Base-by-base conservation (phyloP, 305 asterid genomes). In the Rubia balearica region DNA sequence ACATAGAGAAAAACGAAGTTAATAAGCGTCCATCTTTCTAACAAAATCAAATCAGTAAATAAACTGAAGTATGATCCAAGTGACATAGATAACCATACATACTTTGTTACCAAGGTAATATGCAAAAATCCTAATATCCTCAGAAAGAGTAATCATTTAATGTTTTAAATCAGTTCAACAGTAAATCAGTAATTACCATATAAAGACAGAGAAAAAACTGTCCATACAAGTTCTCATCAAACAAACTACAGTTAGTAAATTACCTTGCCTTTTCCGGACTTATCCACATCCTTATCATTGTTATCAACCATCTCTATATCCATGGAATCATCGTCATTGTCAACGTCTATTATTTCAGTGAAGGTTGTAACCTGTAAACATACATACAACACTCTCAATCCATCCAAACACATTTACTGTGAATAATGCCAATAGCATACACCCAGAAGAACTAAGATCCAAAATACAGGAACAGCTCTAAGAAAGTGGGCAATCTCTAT, bases 201-300 rank as follows among this genome's bases (percentile, higher is more conserved):
- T 51, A 51, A 4, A 51, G 22, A 51, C 8, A 16, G 57, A 65
- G 33, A 9, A 21, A n/a, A 40, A 30, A 13, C 40, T 7, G 0
- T 10, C 38, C 49, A n/a, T 17, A 17, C 33, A 68, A 68, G 17
- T 41, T 55, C 65, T 17, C 0, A 49, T 14, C 6, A 57, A 22
- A 33, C 14, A 7, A 22, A 33, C 61, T 42, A 7, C 57, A 51
- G 17, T 16, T 5, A 16, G 57, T 61, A 68, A 51, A 67, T 73
- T 87, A 91, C 98, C 97, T 94, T 94, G 76, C 86, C 94, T 75
- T 89, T 87, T 76, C 80, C 81, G 69, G 71, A 78, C 62, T 80
- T 62, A 33, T 73, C 84, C 74, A 68, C 75, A 68, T 81, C 83
- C 71, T 61, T 61, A 69, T 51, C 57, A 1, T 51, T 51, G 21